Evolutionary conservation across 257 asterid species (phyloP).

Genomic region (Sherardia arvensis): DNA sequence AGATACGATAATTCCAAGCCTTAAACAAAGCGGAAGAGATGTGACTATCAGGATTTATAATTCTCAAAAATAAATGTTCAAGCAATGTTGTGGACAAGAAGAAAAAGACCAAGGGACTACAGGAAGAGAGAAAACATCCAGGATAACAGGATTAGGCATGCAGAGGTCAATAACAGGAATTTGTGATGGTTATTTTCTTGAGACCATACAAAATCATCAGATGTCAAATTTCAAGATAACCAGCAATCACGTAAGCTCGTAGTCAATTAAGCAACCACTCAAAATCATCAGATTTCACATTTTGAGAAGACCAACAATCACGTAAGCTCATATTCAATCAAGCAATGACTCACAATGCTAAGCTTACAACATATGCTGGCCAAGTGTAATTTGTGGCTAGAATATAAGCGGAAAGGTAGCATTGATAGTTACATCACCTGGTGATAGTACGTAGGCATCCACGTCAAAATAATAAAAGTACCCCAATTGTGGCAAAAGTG

Average conservation of each 20-base stretch:
- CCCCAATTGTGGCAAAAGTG: constrained; percentile 97
- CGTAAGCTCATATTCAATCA: neutral
- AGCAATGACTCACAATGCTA: neutral
- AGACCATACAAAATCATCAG: neutral
- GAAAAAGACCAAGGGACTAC: too few relatives aligned
- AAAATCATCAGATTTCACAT: neutral
- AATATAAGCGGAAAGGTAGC: neutral
- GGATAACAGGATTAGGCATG: too few relatives aligned
- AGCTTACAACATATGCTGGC: neutral
- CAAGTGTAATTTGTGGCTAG: neutral
- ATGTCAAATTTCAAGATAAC: neutral
- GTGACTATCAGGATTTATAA: too few relatives aligned
- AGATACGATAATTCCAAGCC: neutral
- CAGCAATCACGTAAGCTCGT: neutral
- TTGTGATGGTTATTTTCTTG: neutral
- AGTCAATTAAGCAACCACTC: neutral
- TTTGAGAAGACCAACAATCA: neutral
- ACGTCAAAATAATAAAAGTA: constrained; percentile 84
- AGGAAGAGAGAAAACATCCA: too few relatives aligned
- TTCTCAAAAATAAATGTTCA: neutral
- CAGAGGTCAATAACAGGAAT: neutral
- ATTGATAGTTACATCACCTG: constrained; percentile 36
- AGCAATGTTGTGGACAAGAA: neutral
- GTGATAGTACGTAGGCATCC: constrained; percentile 97
- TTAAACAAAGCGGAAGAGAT: too few relatives aligned